phyloP scores from a whole-genome alignment of 371 early-diverging fungal species.

The Phascolomyces articulosus region DNA sequence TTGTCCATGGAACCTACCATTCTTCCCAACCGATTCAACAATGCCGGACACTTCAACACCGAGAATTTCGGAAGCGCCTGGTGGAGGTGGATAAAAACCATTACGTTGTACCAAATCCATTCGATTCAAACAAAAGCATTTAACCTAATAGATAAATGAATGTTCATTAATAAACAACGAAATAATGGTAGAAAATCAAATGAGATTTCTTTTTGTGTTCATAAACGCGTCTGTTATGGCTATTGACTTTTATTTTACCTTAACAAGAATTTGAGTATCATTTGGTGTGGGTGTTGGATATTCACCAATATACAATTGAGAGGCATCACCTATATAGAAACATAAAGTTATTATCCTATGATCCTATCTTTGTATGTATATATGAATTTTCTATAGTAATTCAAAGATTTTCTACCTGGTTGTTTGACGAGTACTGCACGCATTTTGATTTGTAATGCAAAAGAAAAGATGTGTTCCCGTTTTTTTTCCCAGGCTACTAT shows the following conservation, averaged over 20 bases:
- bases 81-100: conserved; percentile 72
- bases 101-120: conserved; percentile 80
- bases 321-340: conserved; percentile 53
- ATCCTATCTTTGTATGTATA: too few species aligned
- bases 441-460: conserved; percentile 20
- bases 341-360: too few species aligned
- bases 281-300: conserved; percentile 55
- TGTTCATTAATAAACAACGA: neutral
- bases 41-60: conserved; percentile 81
- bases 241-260: too few species aligned
- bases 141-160: conserved; percentile 29
- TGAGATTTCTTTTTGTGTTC: too few species aligned
- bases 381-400: too few species aligned
- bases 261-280: conserved; percentile 67
- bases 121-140: conserved; percentile 72
- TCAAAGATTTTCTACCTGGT: conserved; percentile 28
- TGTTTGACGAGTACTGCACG: conserved; percentile 40
- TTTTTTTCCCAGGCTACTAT: neutral
- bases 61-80: conserved; percentile 64
- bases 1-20: conserved; percentile 41
- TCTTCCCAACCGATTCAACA: conserved; percentile 54
- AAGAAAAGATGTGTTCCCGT: neutral
- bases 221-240: too few species aligned
- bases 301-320: conserved; percentile 57
- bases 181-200: too few species aligned